Percentiles rank a stretch among this genome's conserved stretches.
Evolutionary conservation across 1,139 yeast genomes (phyloP).

Genomic region (Kazachstania sp.): DNA sequence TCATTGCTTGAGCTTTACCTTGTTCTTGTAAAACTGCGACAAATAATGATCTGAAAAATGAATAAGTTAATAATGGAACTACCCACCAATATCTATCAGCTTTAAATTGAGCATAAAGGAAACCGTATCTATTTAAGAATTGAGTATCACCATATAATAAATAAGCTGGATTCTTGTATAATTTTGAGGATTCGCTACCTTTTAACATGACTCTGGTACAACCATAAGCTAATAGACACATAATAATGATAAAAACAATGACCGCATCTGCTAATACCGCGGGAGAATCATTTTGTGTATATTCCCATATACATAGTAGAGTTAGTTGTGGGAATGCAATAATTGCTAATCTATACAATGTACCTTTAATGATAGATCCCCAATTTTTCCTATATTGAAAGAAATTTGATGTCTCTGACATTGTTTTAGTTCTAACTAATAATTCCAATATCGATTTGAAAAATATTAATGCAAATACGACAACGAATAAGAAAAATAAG

Average conservation of each 20-base stretch:
- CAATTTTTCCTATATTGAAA: slow-evolving; percentile 73
- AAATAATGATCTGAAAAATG: slow-evolving; percentile 66
- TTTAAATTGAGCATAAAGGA: slow-evolving; percentile 81
- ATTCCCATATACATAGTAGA: slow-evolving; percentile 81
- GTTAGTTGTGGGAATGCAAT: slow-evolving; percentile 83
- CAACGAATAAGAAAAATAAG: slow-evolving; percentile 65
- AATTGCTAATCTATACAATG: slow-evolving; percentile 70
- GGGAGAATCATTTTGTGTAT: slow-evolving; percentile 71
- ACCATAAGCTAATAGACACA: slow-evolving; percentile 63
- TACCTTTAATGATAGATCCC: slow-evolving; percentile 77
- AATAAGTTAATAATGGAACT: slow-evolving; percentile 52
- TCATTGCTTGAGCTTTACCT: slow-evolving; percentile 75
- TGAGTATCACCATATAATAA: slow-evolving; percentile 76
- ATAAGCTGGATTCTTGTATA: slow-evolving; percentile 89
- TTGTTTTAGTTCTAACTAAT: slow-evolving; percentile 48
- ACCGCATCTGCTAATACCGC: slow-evolving; percentile 77
- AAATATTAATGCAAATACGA: slow-evolving; percentile 54
- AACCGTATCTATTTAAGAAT: slow-evolving; percentile 82
- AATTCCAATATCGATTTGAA: slow-evolving; percentile 74
- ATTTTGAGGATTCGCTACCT: slow-evolving; percentile 62
- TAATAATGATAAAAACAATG: slow-evolving; percentile 48
- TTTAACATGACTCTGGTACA: slow-evolving; percentile 58
- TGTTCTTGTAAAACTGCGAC: slow-evolving; percentile 77
- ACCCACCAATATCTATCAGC: slow-evolving; percentile 86
- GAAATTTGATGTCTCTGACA: slow-evolving; percentile 52